Conservation (phyloP, 768 basidiomycete species). For the Leccinum obscurum region DNA sequence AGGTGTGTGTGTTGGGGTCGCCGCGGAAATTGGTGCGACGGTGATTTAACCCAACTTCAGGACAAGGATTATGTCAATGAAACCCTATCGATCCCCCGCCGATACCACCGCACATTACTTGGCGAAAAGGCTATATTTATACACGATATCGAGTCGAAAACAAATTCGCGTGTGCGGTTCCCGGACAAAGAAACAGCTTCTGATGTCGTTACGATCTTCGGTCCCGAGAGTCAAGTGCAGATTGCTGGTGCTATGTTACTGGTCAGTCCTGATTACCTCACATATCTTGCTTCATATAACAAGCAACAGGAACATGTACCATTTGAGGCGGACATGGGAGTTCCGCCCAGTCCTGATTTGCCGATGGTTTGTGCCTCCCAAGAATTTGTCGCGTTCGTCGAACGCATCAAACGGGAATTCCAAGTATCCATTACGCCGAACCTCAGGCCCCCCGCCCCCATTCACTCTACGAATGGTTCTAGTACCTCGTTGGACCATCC, state of each 20-base stretch:
- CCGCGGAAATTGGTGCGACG: not conserved
- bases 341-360: conserved; percentile 82
- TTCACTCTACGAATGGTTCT: conserved; percentile 45
- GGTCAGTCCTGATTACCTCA: conserved; percentile 44
- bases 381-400: conserved; percentile 86
- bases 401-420: conserved; percentile 89
- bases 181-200: conserved; percentile 94
- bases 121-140: conserved; percentile 98
- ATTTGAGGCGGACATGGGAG: conserved; percentile 92
- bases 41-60: conserved; percentile 38
- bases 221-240: conserved; percentile 95
- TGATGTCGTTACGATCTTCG: conserved; percentile 94
- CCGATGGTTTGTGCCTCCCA: conserved; percentile 69
- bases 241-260: conserved; percentile 96
- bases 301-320: conserved; percentile 85
- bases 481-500: conserved; percentile 52
- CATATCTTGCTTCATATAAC: conserved; percentile 2
- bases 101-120: conserved; percentile 92
- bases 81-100: conserved; percentile 88
- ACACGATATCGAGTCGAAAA: conserved; percentile 95
- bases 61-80: conserved; percentile 97
- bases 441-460: conserved; percentile 49
- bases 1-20: conserved; percentile 50
- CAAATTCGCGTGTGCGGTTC: conserved; percentile 89
- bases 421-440: conserved; percentile 89